Percentiles rank a stretch among this genome's conserved stretches.
These are phyloP conservation scores for Cyberlindnera maritima DNA, from an alignment of 805 yeast species.

Conservation along the genomic window DNA sequence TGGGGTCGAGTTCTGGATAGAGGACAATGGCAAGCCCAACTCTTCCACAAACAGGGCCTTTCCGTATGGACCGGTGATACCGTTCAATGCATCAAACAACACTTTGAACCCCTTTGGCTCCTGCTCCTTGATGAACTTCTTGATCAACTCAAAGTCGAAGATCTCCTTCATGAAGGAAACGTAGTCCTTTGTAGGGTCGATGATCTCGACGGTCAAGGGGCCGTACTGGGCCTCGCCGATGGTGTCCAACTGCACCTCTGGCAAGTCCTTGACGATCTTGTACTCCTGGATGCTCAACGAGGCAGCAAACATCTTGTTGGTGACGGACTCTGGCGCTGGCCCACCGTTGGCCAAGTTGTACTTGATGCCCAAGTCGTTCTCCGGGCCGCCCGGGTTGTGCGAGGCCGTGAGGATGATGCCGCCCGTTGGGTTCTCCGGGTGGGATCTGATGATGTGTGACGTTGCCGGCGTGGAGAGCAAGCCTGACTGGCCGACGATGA, in stretches of 20 bases:
- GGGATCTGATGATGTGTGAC: conserved; percentile 82
- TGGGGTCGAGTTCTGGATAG: conserved; percentile 79
- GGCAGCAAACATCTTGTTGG: conserved; percentile 77
- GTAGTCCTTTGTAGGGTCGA: conserved; percentile 79
- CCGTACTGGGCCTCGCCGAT: conserved; percentile 57
- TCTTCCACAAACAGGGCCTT: conserved; percentile 78
- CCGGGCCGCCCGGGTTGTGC: conserved; percentile 97
- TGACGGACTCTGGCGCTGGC: conserved; percentile 95
- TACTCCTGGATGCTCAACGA: conserved; percentile 59
- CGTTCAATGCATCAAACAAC: conserved; percentile 87
- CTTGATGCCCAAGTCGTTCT: conserved; percentile 90
- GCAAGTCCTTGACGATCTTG: conserved; percentile 56
- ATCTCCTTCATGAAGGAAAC: conserved; percentile 76
- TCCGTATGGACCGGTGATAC: conserved; percentile 98
- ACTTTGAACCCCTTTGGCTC: conserved; percentile 55
- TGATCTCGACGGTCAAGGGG: conserved; percentile 70
- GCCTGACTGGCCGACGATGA: conserved; percentile 86
- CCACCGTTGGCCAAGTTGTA: conserved; percentile 95
- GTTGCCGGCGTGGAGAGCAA: conserved; percentile 95
- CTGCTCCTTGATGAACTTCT: conserved; percentile 56
- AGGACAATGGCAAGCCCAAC: conserved; percentile 67
- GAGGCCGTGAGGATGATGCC: conserved; percentile 96
- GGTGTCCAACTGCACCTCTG: conserved; percentile 57
- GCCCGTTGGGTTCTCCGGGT: conserved; percentile 62
- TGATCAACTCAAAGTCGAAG: conserved; percentile 83